Base-by-base conservation (phyloP, 352 stramenopile species). In the Pelagophyceae sp. region DNA sequence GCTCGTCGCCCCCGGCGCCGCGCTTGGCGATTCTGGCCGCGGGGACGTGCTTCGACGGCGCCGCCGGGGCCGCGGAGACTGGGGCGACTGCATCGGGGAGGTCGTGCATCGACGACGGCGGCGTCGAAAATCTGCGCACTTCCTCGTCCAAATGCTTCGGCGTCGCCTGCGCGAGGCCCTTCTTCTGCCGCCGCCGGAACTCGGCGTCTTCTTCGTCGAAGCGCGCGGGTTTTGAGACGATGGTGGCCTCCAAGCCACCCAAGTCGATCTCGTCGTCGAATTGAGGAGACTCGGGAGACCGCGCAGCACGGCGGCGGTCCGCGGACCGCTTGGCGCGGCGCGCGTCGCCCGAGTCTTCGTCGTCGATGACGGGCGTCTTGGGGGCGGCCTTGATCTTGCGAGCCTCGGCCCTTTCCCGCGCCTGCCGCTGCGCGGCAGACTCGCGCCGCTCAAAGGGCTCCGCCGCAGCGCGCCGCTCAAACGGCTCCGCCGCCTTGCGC, bases 211-310 rank as follows among this genome's bases (percentile, higher is more conserved):
- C 58, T 11, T 67, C 58, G 58, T 67, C 58, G 58, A 31, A 11
- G 15, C 29, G 15, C 23, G 23, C 58, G 27, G 5, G 23, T n/a
- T 67, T 67, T 33, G 27, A 15, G 23, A 33, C 6, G 58, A 67
- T 67, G 58, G 31, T 67, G 58, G 6, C 19, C 6, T 51, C 35
- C 23, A 38, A 33, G 67, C 17, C 2, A 2, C 35, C 67, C 2
- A 74, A 37, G 67, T 74, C 67, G 67, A 74, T 74, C 67, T 74
- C 67, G 67, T 74, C 38, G 35, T 74, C 67, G 67, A 74, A 74
- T 15, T 50, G 31, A 15, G 35, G 31, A 2, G 20, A n/a, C 6
- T 71, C 61, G 61, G 23, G 58, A 11, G 58, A 67, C 58, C 11
- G 58, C 58, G 58, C 11, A 5, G 23, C 29, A 33, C 58, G 58